Evolutionary conservation across 2,329 filamentous ascomycete species (phyloP), one percentile per base, ranked within the genome.

Genomic region (Massarina eburnea): DNA sequence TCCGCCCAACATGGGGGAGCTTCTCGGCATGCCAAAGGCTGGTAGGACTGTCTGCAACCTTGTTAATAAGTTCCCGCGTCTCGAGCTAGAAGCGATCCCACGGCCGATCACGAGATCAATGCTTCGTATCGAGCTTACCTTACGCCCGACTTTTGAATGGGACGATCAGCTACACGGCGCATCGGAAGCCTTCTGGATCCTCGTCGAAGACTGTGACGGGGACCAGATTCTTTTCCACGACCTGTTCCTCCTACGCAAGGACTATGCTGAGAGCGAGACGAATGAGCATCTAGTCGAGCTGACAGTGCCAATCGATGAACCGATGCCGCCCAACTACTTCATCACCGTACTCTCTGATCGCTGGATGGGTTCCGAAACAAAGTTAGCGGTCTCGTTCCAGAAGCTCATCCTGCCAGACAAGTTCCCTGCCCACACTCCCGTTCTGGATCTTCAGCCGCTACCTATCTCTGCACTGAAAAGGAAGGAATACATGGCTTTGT

Each of bases 281-380:
- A 96, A 92, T 54, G 92, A 97, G 73, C 94, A 99, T 71, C 73
- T 96, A 9, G 87, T 99, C 21, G 94, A 99, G 58, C 94, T 99
- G 60, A 97, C 92, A 0, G 92, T 97, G 3, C 89, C 94, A 1
- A 95, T 99, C 57, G 91, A 90, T 0, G 94, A 99, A 58, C 95
- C 95, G 0, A 95, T 97, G 88, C 94, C 94, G 12, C 94, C 95
- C 0, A 95, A 99, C 70, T 99, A 99, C 75, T 99, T 99, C 73
- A 90, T 99, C 61, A 94, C 91, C 0, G 82, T 99, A 30, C 75
- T 96, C 17, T 97, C 92, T 3, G 94, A 99, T 70, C 81, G 94
- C 57, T 99, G 94, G 94, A 96, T 99, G 90, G 90, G 96, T 67
- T 90, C 92, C 1, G 91, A 99, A 73, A 96, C 91, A 1, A 91